These are phyloP conservation scores for Rhodotorula diobovata DNA, from an alignment of 768 basidiomycete genomes.

Conservation along the genomic window DNA sequence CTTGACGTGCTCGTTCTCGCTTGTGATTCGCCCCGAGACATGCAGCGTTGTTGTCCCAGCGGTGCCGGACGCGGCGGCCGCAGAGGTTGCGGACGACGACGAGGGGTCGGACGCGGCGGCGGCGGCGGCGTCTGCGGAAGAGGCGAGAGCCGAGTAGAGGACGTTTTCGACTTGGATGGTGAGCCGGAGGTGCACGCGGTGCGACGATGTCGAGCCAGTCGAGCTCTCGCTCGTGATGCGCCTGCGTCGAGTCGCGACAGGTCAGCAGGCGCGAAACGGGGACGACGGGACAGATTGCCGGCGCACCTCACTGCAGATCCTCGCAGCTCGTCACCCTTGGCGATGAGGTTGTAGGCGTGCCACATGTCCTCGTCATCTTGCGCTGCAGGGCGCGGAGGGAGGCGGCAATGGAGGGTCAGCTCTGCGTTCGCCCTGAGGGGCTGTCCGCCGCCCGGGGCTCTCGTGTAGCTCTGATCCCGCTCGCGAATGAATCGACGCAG, in stretches of 20 bases:
- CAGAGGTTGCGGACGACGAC: constrained; percentile 43
- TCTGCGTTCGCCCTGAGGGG: background rate
- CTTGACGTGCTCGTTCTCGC: constrained; percentile 83
- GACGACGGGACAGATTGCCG: background rate
- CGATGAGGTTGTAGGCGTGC: constrained; percentile 97
- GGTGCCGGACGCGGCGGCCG: constrained; percentile 47
- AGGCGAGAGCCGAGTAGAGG: constrained; percentile 70
- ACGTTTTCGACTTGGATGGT: constrained; percentile 75
- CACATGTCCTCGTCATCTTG: constrained; percentile 99
- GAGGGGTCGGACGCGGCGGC: constrained; percentile 52
- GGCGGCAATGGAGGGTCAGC: background rate
- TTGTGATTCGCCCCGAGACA: constrained; percentile 75
- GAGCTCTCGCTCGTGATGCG: constrained; percentile 83
- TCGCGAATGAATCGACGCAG: too few species aligned
- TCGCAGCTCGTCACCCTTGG: constrained; percentile 47
- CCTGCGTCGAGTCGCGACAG: background rate
- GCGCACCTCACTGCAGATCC: constrained; percentile 33
- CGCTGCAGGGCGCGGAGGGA: constrained; percentile 44
- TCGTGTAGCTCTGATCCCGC: too few species aligned
- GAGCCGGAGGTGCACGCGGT: constrained; percentile 75
- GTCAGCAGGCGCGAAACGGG: too few species aligned
- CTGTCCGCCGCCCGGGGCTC: background rate
- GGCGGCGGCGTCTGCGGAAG: constrained; percentile 46
- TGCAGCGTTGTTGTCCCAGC: constrained; percentile 57
- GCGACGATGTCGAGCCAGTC: constrained; percentile 91